These are phyloP conservation scores for Chaetomium sp. DNA, from an alignment of 2,329 filamentous ascomycete species.

Conservation along the genomic window DNA sequence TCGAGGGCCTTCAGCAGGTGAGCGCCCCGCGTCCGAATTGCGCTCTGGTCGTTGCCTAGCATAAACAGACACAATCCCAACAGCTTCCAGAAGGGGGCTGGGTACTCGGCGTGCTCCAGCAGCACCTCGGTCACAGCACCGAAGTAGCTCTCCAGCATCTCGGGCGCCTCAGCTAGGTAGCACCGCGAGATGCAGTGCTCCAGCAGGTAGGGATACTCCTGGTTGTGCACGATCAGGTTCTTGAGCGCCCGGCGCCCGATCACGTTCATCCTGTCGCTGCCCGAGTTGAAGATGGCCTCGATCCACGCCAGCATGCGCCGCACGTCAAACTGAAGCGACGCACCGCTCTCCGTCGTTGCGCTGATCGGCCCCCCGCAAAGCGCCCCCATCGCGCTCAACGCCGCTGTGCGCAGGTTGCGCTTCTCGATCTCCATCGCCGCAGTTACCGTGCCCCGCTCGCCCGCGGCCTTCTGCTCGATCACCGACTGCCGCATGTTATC, in stretches of 20 bases:
- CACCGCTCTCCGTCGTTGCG: constrained; percentile 80
- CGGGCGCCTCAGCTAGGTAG: constrained; percentile 72
- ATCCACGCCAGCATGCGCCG: constrained; percentile 92
- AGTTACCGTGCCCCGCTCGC: constrained; percentile 70
- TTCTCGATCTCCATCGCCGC: constrained; percentile 97
- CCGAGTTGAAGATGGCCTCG: constrained; percentile 85
- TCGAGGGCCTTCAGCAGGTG: constrained; percentile 75
- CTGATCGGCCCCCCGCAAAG: constrained; percentile 82
- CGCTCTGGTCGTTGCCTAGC: constrained; percentile 82
- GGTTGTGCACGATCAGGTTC: constrained; percentile 86
- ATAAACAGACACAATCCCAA: constrained; percentile 85
- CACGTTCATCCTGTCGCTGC: constrained; percentile 84
- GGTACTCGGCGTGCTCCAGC: constrained; percentile 73
- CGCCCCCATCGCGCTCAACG: constrained; percentile 90
- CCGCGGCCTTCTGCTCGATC: constrained; percentile 69
- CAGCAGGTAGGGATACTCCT: constrained; percentile 75
- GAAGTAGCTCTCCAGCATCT: constrained; percentile 92
- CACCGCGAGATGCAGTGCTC: constrained; percentile 89
- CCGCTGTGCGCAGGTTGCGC: constrained; percentile 80
- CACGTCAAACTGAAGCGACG: constrained; percentile 85
- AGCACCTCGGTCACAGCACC: constrained; percentile 85
- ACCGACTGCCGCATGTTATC: constrained; percentile 81
- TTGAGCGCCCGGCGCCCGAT: constrained; percentile 84
- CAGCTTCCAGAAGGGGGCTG: constrained; percentile 83
- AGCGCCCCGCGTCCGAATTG: constrained; percentile 82